These are phyloP conservation scores for Candida palmyrensis DNA, from an alignment of 805 yeast species.

Conservation along the genomic window DNA sequence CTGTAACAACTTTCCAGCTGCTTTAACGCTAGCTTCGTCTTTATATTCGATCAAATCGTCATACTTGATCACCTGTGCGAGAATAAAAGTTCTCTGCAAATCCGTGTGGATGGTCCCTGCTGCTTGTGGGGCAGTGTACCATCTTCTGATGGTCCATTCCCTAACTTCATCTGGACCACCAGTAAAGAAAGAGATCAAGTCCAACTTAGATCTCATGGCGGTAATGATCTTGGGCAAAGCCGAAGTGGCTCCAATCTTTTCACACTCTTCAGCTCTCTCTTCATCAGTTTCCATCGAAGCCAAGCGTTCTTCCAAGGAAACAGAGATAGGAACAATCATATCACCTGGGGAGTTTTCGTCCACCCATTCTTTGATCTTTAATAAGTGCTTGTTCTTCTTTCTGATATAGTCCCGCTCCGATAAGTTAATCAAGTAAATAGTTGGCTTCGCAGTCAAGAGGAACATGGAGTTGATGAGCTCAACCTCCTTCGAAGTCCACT, in stretches of 20 bases:
- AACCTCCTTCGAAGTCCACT: conserved; percentile 88
- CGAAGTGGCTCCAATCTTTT: conserved; percentile 65
- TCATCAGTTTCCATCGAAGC: conserved; percentile 83
- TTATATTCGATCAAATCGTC: conserved; percentile 64
- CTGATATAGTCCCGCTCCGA: conserved; percentile 84
- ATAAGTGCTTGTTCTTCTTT: conserved; percentile 82
- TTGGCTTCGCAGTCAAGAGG: conserved; percentile 91
- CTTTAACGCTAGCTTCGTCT: conserved; percentile 78
- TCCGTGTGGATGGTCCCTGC: conserved; percentile 98
- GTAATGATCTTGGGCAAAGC: conserved; percentile 84
- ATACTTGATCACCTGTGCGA: conserved; percentile 89
- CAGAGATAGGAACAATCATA: conserved; percentile 87
- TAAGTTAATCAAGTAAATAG: conserved; percentile 86
- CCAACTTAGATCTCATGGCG: conserved; percentile 81
- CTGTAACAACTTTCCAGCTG: conserved; percentile 82
- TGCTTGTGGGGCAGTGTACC: conserved; percentile 96
- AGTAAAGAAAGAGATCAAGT: conserved; percentile 90
- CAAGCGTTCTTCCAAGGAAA: conserved; percentile 85
- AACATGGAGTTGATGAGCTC: conserved; percentile 83
- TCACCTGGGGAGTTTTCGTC: conserved; percentile 80
- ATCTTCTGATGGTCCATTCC: conserved; percentile 94
- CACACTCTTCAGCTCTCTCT: conserved; percentile 72
- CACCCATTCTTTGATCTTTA: conserved; percentile 86
- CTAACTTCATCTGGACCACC: conserved; percentile 95
- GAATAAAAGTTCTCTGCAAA: conserved; percentile 88